A percentile compares a stretch with the other conserved stretches of the same genome.
phyloP scores from a whole-genome alignment of 495 filamentous ascomycete species.

The Usnea hakonensis region DNA sequence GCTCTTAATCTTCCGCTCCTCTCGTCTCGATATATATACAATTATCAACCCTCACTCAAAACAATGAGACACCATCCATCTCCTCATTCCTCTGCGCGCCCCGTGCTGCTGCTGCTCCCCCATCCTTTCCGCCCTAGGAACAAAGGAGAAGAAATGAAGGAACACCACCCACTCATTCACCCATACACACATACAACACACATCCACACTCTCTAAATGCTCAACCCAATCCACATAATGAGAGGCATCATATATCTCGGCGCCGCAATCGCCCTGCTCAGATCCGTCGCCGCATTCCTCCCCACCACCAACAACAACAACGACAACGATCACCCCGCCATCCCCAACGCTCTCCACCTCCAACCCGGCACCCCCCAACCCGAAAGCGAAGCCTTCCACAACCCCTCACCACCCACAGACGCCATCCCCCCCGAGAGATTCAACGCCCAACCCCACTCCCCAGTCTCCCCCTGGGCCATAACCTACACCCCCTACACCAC shows the following conservation, averaged over 20 bases:
- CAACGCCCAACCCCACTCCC: slow-evolving; percentile 20
- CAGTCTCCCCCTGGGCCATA: slow-evolving; percentile 64
- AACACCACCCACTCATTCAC: too few species aligned
- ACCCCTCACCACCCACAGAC: slow-evolving; percentile 26
- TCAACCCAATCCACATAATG: slow-evolving; percentile 37
- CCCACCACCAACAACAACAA: slow-evolving; percentile 10
- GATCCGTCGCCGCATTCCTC: slow-evolving; percentile 45
- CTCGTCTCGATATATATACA: not conserved
- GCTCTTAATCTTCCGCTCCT: not conserved
- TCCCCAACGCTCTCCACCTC: too few species aligned
- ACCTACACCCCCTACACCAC: slow-evolving; percentile 80
- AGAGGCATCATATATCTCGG: slow-evolving; percentile 59
- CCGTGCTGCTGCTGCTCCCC: not conserved
- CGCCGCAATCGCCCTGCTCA: slow-evolving; percentile 58
- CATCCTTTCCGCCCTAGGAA: not conserved
- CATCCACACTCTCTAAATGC: slow-evolving; percentile 2
- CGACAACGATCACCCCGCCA: not conserved
- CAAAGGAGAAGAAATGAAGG: not conserved
- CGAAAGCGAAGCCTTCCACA: slow-evolving; percentile 10
- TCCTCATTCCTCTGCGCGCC: not conserved
- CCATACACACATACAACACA: not conserved
- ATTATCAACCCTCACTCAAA: not conserved
- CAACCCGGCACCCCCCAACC: too few species aligned
- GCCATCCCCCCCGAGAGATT: slow-evolving; percentile 32
- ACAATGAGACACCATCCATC: not conserved